These are phyloP conservation scores for Thielaviopsis populi DNA, from an alignment of 2,329 filamentous ascomycete species.

Conservation along the genomic window DNA sequence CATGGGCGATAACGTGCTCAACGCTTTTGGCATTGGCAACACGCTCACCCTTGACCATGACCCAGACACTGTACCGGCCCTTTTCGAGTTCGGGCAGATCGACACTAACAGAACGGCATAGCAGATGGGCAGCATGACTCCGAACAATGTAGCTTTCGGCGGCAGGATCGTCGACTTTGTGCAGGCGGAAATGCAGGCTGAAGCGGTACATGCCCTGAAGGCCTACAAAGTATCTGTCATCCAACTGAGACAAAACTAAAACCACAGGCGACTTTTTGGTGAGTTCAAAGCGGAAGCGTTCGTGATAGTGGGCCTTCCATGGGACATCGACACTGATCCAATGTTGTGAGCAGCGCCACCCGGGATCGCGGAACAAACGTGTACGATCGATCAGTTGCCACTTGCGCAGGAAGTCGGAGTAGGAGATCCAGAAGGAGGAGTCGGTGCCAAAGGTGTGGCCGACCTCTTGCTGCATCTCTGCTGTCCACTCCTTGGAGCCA, in stretches of 20 bases:
- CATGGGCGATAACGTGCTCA: slow-evolving; percentile 41
- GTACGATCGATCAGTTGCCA: slow-evolving; percentile 48
- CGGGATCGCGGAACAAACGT: slow-evolving; percentile 41
- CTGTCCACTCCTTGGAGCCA: slow-evolving; percentile 46
- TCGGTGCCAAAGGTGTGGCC: slow-evolving; percentile 45
- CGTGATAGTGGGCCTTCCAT: slow-evolving; percentile 46
- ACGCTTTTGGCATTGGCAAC: slow-evolving; percentile 30
- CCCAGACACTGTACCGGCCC: slow-evolving; percentile 42
- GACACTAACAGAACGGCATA: slow-evolving; percentile 43
- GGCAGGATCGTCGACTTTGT: slow-evolving; percentile 29
- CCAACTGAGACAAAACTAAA: slow-evolving; percentile 45
- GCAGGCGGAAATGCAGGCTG: slow-evolving; percentile 36
- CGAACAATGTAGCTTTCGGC: slow-evolving; percentile 46
- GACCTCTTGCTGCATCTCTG: slow-evolving; percentile 41
- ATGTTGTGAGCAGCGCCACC: slow-evolving; percentile 43
- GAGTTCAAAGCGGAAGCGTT: slow-evolving; percentile 44
- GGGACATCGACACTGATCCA: slow-evolving; percentile 49
- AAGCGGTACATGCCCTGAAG: slow-evolving; percentile 43
- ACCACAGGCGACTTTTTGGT: slow-evolving; percentile 42
- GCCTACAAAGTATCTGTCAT: slow-evolving; percentile 46
- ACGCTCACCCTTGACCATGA: slow-evolving; percentile 39
- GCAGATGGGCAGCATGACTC: slow-evolving; percentile 42
- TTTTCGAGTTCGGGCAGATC: slow-evolving; percentile 41
- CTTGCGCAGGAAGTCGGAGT: slow-evolving; percentile 46
- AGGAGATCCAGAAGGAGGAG: slow-evolving; percentile 49